phyloP scores from a whole-genome alignment of 805 yeast species.

The Starmerella roubikii region DNA sequence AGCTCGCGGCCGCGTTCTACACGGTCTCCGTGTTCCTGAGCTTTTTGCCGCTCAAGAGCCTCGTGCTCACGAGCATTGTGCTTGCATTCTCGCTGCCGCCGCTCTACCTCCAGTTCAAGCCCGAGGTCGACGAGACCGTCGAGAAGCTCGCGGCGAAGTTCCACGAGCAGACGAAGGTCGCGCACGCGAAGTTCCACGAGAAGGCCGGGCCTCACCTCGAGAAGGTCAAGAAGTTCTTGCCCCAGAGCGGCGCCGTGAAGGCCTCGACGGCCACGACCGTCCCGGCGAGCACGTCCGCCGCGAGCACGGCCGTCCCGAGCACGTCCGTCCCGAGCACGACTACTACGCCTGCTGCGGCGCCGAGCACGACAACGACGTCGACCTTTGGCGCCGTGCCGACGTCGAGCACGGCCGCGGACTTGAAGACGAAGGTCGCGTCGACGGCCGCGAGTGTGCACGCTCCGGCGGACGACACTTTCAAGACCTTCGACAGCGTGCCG shows the following conservation, averaged over 20 bases:
- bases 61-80: conserved; percentile 44
- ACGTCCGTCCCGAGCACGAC: not conserved
- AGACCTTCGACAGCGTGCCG: conserved; percentile 23
- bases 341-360: not conserved
- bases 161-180: conserved; percentile 19
- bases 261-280: conserved; percentile 21
- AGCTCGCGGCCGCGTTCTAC: conserved; percentile 60
- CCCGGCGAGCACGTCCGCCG: conserved; percentile 3
- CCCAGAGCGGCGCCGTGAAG: conserved; percentile 15
- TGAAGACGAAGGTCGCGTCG: not conserved
- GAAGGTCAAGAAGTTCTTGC: conserved; percentile 23
- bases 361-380: not conserved
- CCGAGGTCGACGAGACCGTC: conserved; percentile 49
- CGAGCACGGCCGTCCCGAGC: not conserved
- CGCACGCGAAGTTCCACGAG: conserved; percentile 20
- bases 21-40: conserved; percentile 59
- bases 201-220: conserved; percentile 29
- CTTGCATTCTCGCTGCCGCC: conserved; percentile 63
- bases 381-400: conserved; percentile 7
- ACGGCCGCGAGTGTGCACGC: not conserved
- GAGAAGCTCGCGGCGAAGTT: conserved; percentile 19
- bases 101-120: conserved; percentile 58
- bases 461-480: conserved; percentile 16
- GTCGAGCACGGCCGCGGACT: conserved; percentile 5
- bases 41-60: conserved; percentile 57